Base-by-base conservation (phyloP, 1,284 basidiomycete species). In the Rhodotorula glutinis region DNA sequence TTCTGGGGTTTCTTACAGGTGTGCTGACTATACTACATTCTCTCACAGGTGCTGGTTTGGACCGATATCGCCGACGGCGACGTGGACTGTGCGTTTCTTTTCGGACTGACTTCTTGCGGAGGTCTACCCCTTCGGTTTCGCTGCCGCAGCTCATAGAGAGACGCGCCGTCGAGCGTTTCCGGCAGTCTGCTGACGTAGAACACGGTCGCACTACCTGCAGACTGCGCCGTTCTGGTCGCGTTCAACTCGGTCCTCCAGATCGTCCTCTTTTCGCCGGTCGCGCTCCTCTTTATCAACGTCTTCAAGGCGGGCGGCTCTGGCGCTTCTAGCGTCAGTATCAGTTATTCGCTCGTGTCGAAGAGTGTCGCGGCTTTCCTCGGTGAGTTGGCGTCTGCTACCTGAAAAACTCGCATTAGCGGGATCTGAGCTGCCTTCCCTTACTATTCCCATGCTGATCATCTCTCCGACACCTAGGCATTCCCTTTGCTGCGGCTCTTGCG, bases 21-120 rank as follows among this genome's bases (percentile, higher is more conserved):
- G 17, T 43, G 11, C 41, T 43, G 9, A 43, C 41, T 43, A 17
- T 10, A 10, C 11, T 17, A 10, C 11, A 43, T 43, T 43, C 41
- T 43, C 11, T 43, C 73, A 88, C 16, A 91, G 89, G 89, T 91
- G 68, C 84, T 90, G 81, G 87, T 91, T 40, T 91, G 89, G 91
- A 91, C 87, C 76, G 82, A 85, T 63, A 84, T 93, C n/a, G 89
- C 89, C 0, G 78, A 82, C 29, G 91, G 91, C 2, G 86, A 93
- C 74, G 75, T 76, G 25, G 84, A 92, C 71, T 89, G 88, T 43
- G 29, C 46, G 73, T 67, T 8, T n/a, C n/a, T n/a, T n/a, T n/a
- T n/a, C n/a, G n/a, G n/a, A n/a, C 25, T 9, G 21, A 14, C 0
- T n/a, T 30, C 21, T 30, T n/a, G 11, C 43, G 10, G 27, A 1